phyloP scores from a whole-genome alignment of 176 grass and related monocot species.

The Phyllostachys edulis region DNA sequence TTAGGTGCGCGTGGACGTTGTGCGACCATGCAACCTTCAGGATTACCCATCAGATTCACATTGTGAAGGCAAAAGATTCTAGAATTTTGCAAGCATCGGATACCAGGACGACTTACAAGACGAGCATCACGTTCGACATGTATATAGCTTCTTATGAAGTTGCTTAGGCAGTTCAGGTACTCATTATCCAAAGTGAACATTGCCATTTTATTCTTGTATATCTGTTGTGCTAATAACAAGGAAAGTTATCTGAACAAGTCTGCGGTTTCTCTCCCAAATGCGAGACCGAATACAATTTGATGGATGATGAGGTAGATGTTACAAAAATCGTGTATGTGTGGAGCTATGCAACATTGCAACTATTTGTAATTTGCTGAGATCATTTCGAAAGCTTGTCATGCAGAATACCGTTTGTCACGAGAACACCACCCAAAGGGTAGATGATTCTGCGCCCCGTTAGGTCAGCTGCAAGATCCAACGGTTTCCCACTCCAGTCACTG shows the following conservation, averaged over 20 bases:
- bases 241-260: neutral
- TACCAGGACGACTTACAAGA: neutral
- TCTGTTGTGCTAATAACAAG: neutral
- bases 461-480: slow-evolving; percentile 77
- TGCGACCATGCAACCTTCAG: slow-evolving; percentile 8
- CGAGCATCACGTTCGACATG: neutral
- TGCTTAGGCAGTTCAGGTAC: neutral
- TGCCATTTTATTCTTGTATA: neutral
- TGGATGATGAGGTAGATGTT: neutral
- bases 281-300: neutral
- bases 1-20: slow-evolving; percentile 27
- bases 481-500: slow-evolving; percentile 80
- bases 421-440: slow-evolving; percentile 70
- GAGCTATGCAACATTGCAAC: neutral
- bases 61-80: slow-evolving; percentile 20
- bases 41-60: slow-evolving; percentile 35
- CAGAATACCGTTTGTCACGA: slow-evolving; percentile 68
- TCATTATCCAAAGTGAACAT: neutral
- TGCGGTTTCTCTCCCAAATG: neutral
- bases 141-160: slow-evolving; percentile 20
- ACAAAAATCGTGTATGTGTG: neutral
- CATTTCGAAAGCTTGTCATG: slow-evolving; percentile 69
- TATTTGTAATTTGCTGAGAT: slow-evolving; percentile 59
- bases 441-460: slow-evolving; percentile 66
- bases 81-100: neutral